Conservation (phyloP, 1,284 basidiomycete species). For the Malassezia nana region DNA sequence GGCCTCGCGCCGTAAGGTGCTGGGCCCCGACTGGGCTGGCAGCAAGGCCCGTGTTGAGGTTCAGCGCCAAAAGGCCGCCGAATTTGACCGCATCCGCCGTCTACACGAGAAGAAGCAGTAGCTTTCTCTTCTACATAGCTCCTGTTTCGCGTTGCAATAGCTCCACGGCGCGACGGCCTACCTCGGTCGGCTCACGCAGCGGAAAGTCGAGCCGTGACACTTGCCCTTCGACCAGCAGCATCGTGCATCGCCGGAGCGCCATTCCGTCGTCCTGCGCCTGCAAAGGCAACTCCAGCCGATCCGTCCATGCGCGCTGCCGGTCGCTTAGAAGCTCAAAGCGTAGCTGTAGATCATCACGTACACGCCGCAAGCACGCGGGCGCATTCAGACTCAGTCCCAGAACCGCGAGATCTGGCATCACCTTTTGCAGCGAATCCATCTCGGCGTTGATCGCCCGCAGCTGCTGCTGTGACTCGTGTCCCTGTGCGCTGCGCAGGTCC, state of each 20-base stretch:
- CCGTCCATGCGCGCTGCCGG: slow-evolving; percentile 9
- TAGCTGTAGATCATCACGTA: slow-evolving; percentile 1
- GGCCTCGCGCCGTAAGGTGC: slow-evolving; percentile 16
- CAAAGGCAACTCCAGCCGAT: slow-evolving; percentile 13
- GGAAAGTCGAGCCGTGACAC: slow-evolving; percentile 35
- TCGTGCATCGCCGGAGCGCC: slow-evolving; percentile 23
- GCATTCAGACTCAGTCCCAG: slow-evolving; percentile 32
- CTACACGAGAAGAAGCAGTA: slow-evolving; percentile 6
- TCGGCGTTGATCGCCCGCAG: slow-evolving; percentile 21
- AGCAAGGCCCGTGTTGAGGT: slow-evolving; percentile 9
- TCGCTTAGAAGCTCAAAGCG: slow-evolving; percentile 16
- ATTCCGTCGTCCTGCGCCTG: slow-evolving; percentile 12
- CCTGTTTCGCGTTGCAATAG: slow-evolving; percentile 20
- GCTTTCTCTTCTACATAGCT: neutral
- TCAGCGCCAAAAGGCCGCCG: slow-evolving; percentile 1
- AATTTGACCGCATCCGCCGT: slow-evolving; percentile 6
- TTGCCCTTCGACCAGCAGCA: slow-evolving; percentile 35
- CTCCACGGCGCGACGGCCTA: slow-evolving; percentile 22
- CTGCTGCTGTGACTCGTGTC: slow-evolving; percentile 23
- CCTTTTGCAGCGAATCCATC: slow-evolving; percentile 14
- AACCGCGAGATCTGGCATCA: slow-evolving; percentile 25
- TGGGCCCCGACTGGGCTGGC: slow-evolving; percentile 17
- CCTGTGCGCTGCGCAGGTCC: slow-evolving; percentile 15
- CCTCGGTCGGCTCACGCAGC: slow-evolving; percentile 20
- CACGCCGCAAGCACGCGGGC: slow-evolving; percentile 14